A percentile compares a stretch with the other conserved stretches of the same genome.
Evolutionary conservation across 75 land plant genomes (phyloP).

Genomic region (Cupressus sempervirens): DNA sequence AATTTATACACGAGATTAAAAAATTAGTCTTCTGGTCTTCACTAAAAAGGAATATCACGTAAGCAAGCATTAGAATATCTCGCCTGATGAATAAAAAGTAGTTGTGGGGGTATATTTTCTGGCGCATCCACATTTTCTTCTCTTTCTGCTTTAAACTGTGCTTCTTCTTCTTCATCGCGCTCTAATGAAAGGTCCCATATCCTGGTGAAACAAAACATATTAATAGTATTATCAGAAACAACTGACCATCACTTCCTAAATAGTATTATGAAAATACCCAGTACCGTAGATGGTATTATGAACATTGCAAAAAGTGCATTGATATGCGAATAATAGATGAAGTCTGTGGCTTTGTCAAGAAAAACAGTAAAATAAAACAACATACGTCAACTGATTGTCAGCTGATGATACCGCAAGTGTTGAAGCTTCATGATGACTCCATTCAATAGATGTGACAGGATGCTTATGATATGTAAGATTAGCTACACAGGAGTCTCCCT

Average conservation of each 20-base stretch:
- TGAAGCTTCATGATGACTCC: conserved; percentile 94
- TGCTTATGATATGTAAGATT: conserved; percentile 83
- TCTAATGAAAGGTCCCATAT: conserved; percentile 96
- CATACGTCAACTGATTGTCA: conserved; percentile 89
- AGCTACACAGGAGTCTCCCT: conserved; percentile 71
- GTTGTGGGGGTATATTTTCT: conserved; percentile 79
- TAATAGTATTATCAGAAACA: background rate
- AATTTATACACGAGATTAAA: background rate
- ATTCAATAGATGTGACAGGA: conserved; percentile 91
- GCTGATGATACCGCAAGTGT: conserved; percentile 81
- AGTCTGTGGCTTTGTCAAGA: background rate
- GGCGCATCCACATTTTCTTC: conserved; percentile 76
- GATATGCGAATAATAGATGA: background rate
- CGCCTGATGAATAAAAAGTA: conserved; percentile 94
- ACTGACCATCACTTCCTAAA: background rate
- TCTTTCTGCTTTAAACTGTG: conserved; percentile 62
- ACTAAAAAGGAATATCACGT: background rate
- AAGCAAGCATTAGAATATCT: background rate
- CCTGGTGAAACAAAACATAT: conserved; percentile 28
- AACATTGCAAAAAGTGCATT: background rate
- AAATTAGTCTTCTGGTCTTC: too few species aligned
- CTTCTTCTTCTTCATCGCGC: conserved; percentile 93
- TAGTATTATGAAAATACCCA: background rate
- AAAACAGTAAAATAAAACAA: background rate
- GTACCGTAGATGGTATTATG: background rate